Evolutionary conservation across 352 stramenopile species (phyloP).

Genomic region (Phytophthora sojae): DNA sequence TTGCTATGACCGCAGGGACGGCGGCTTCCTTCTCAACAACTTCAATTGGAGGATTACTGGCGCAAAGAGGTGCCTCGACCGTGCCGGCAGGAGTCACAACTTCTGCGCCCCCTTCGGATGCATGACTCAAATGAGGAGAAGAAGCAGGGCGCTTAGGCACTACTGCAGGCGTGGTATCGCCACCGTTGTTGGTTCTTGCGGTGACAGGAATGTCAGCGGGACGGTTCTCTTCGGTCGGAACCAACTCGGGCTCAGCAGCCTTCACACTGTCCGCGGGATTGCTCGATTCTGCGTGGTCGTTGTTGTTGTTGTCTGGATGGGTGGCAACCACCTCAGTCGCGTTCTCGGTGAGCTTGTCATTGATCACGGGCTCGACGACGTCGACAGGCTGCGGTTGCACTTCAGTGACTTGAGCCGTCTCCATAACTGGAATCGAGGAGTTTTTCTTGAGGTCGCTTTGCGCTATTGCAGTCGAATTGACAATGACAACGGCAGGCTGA

Average conservation of each 20-base stretch:
- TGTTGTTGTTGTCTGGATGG: constrained; percentile 15
- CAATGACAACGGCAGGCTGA: constrained; percentile 12
- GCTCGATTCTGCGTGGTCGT: background rate
- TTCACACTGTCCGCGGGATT: constrained; percentile 4
- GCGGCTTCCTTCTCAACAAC: constrained; percentile 1
- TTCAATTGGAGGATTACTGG: constrained; percentile 10
- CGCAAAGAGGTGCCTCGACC: constrained; percentile 15
- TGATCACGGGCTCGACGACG: constrained; percentile 14
- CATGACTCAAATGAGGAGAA: constrained; percentile 2
- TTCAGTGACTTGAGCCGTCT: constrained; percentile 21
- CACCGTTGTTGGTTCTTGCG: background rate
- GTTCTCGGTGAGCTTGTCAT: constrained; percentile 9
- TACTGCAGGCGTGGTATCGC: background rate
- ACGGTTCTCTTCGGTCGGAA: constrained; percentile 16
- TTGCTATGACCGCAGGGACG: background rate
- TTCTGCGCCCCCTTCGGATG: constrained; percentile 10
- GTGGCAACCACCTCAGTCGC: constrained; percentile 7
- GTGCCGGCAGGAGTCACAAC: constrained; percentile 36
- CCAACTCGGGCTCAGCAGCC: constrained; percentile 4
- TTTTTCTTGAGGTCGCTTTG: no score
- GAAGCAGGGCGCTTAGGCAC: background rate
- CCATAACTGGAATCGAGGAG: constrained; percentile 11
- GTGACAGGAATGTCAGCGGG: constrained; percentile 5
- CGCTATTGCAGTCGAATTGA: constrained; percentile 10
- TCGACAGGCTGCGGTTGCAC: constrained; percentile 6